These are phyloP conservation scores for Croton setiger DNA, from an alignment of 441 rosid species.

Conservation along the genomic window DNA sequence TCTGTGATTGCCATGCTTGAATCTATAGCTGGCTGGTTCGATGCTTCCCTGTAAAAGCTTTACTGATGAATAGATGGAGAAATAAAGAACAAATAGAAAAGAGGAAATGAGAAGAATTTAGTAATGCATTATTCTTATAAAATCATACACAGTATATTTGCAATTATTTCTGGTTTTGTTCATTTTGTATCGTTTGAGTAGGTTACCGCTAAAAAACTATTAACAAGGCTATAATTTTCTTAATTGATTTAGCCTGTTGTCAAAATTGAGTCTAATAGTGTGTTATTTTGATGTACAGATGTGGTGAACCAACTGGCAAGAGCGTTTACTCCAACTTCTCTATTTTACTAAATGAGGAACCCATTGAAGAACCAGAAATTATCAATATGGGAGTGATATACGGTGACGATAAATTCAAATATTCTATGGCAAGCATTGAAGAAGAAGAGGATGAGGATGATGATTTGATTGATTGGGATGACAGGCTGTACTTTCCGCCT, in stretches of 20 bases:
- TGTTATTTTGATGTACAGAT: constrained; percentile 34
- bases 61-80: too few relatives aligned
- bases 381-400: constrained; percentile 48
- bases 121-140: background rate
- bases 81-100: background rate
- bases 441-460: constrained; percentile 48
- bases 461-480: constrained; percentile 69
- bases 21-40: background rate
- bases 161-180: background rate
- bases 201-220: background rate
- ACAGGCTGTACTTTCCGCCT: constrained; percentile 62
- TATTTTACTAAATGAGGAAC: constrained; percentile 60
- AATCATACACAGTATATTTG: background rate
- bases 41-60: background rate
- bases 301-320: constrained; percentile 69
- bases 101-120: background rate
- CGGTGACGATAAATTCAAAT: constrained; percentile 31
- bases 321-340: constrained; percentile 74
- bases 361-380: constrained; percentile 64
- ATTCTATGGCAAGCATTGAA: constrained; percentile 22
- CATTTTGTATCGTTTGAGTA: too few relatives aligned
- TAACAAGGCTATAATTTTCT: background rate
- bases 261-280: constrained; percentile 1
- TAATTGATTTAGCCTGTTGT: background rate
- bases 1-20: background rate